These are phyloP conservation scores for Allantophomopsis lycopodina DNA, from an alignment of 2,329 filamentous ascomycete genomes.

Conservation along the genomic window DNA sequence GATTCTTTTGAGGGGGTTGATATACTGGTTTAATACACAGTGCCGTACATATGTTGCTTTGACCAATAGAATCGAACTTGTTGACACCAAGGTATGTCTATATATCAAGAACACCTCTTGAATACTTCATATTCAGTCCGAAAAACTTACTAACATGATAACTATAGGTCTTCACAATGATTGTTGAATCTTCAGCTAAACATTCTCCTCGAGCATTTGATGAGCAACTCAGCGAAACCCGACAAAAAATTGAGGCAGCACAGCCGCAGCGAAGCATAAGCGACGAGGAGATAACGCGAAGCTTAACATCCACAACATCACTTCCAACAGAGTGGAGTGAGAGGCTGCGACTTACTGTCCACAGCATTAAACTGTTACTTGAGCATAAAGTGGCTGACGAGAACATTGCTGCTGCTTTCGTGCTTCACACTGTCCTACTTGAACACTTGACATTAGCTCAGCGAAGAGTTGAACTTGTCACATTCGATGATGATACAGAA, in stretches of 20 bases:
- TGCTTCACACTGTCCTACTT: conserved; percentile 27
- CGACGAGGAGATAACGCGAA: too few relatives aligned
- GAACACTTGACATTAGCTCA: conserved; percentile 24
- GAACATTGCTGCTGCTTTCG: conserved; percentile 22
- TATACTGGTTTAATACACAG: conserved; percentile 37
- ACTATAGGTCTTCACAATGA: conserved; percentile 30
- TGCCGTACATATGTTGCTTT: conserved; percentile 45
- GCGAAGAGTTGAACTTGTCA: conserved; percentile 20
- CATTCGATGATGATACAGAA: conserved; percentile 17
- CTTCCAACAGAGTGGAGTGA: conserved; percentile 12
- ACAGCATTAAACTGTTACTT: conserved; percentile 17
- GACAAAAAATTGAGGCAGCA: too few relatives aligned
- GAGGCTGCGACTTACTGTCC: conserved; percentile 16
- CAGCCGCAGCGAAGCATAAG: too few relatives aligned
- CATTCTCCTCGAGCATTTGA: too few relatives aligned
- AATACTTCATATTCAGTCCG: not conserved
- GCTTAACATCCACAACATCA: too few relatives aligned
- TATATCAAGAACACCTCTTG: not conserved
- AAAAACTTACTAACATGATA: not conserved
- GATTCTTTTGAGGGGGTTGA: conserved; percentile 25
- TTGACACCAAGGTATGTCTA: conserved; percentile 42
- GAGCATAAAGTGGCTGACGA: conserved; percentile 13
- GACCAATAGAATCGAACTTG: conserved; percentile 47
- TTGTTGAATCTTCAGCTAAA: conserved; percentile 21
- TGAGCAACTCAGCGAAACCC: too few relatives aligned